A percentile compares a stretch with the other conserved stretches of the same genome.
Conservation (phyloP, 495 filamentous ascomycete species). For the Eremomyces bilateralis region DNA sequence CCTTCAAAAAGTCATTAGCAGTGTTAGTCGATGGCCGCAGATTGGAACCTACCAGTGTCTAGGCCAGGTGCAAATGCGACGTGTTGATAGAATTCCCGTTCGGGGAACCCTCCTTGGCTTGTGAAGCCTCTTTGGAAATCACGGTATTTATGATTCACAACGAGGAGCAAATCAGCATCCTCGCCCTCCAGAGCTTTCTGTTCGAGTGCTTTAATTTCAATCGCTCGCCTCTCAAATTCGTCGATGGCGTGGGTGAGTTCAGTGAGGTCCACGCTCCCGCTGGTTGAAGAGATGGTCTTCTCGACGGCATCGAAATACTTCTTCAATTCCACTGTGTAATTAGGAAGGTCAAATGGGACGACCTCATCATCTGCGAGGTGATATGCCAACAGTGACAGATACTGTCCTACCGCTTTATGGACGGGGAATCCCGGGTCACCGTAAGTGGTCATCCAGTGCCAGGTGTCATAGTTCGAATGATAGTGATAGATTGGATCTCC, state of each 20-base stretch:
- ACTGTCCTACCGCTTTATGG: slow-evolving; percentile 15
- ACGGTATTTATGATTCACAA: slow-evolving; percentile 15
- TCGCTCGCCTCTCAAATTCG: slow-evolving; percentile 2
- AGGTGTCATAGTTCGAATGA: slow-evolving; percentile 16
- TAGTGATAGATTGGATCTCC: slow-evolving; percentile 16
- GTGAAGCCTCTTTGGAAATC: slow-evolving; percentile 16
- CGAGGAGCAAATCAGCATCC: slow-evolving; percentile 6
- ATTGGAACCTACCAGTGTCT: slow-evolving; percentile 13
- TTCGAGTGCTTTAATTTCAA: slow-evolving; percentile 1
- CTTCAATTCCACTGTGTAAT: slow-evolving; percentile 10
- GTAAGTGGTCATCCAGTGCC: slow-evolving; percentile 16
- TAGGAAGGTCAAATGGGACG: slow-evolving; percentile 17
- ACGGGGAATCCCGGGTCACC: slow-evolving; percentile 14
- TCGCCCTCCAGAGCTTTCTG: slow-evolving; percentile 2
- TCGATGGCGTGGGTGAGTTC: slow-evolving; percentile 5
- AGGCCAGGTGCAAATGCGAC: slow-evolving; percentile 11
- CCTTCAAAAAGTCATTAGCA: background rate
- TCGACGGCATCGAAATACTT: slow-evolving; percentile 10
- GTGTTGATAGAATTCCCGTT: slow-evolving; percentile 17
- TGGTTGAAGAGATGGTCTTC: slow-evolving; percentile 1
- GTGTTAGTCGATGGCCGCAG: background rate
- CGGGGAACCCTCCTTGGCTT: slow-evolving; percentile 13
- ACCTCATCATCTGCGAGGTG: slow-evolving; percentile 15
- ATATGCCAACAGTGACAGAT: slow-evolving; percentile 17
- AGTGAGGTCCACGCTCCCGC: slow-evolving; percentile 3